These are phyloP conservation scores for Didymellaceae sp. DNA, from an alignment of 2,329 filamentous ascomycete species.

Conservation along the genomic window DNA sequence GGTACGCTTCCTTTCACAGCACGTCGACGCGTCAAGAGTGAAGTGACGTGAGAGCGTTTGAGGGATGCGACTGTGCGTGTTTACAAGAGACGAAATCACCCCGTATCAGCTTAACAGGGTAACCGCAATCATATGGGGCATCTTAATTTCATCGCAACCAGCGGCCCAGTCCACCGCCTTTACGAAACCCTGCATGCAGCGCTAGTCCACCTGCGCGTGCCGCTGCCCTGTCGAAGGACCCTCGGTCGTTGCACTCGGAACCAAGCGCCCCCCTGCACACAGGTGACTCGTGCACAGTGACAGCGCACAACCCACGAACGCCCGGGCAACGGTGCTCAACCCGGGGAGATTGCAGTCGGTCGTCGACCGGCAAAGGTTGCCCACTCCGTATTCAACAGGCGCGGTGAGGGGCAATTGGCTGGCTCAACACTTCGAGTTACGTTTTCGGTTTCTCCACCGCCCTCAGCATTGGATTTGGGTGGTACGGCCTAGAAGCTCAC, in stretches of 20 bases:
- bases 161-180: conserved; percentile 14
- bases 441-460: conserved; percentile 12
- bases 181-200: conserved; percentile 15
- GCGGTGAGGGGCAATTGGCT: conserved; percentile 1
- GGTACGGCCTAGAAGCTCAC: conserved; percentile 8
- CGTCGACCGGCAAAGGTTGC: conserved; percentile 4
- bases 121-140: conserved; percentile 16
- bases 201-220: conserved; percentile 12
- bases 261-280: conserved; percentile 10
- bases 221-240: conserved; percentile 7
- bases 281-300: conserved; percentile 9
- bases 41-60: conserved; percentile 8
- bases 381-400: conserved; percentile 6
- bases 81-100: conserved; percentile 15
- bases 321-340: conserved; percentile 11
- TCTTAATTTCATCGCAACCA: conserved; percentile 16
- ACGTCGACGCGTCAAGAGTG: background rate
- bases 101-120: conserved; percentile 19
- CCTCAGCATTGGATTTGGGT: background rate
- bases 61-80: conserved; percentile 15
- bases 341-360: conserved; percentile 8
- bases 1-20: conserved; percentile 4
- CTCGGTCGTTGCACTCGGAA: conserved; percentile 2
- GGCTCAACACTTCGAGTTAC: conserved; percentile 8
- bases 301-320: conserved; percentile 15